Evolutionary conservation across 805 yeast species (phyloP).

Genomic region (Saccharomycopsis sp.): DNA sequence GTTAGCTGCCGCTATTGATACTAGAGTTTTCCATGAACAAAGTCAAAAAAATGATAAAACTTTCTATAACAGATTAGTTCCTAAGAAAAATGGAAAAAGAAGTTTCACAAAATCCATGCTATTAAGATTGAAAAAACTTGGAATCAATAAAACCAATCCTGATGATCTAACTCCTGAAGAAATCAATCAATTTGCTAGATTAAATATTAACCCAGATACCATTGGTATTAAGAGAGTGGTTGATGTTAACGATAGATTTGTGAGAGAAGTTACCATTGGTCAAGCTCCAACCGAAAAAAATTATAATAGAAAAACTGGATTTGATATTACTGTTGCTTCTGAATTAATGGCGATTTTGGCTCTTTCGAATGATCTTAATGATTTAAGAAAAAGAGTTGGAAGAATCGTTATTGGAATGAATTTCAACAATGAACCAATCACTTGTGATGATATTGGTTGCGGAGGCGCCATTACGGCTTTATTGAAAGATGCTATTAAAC

Average conservation of each 20-base stretch:
- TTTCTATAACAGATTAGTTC: conserved; percentile 77
- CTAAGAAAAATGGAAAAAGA: conserved; percentile 72
- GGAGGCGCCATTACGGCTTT: conserved; percentile 95
- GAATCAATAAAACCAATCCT: conserved; percentile 74
- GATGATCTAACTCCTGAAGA: conserved; percentile 73
- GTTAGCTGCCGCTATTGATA: conserved; percentile 93
- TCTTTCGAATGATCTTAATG: conserved; percentile 62
- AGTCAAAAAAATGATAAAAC: conserved; percentile 73
- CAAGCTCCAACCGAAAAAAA: conserved; percentile 92
- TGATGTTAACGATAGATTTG: conserved; percentile 86
- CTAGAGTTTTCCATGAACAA: conserved; percentile 90
- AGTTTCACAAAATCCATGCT: conserved; percentile 71
- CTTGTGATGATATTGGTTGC: conserved; percentile 90
- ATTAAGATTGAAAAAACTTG: conserved; percentile 65
- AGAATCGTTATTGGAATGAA: conserved; percentile 78
- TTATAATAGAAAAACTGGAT: conserved; percentile 75
- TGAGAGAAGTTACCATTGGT: conserved; percentile 84
- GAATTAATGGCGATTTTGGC: conserved; percentile 96
- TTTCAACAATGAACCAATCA: conserved; percentile 62
- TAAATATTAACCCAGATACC: conserved; percentile 82
- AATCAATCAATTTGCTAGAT: conserved; percentile 60
- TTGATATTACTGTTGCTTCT: conserved; percentile 93
- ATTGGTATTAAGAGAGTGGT: conserved; percentile 90
- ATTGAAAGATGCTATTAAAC: conserved; percentile 92
- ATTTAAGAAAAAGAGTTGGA: conserved; percentile 83